A percentile compares a stretch with the other conserved stretches of the same genome.
phyloP scores from a whole-genome alignment of 257 asterid genomes.

The Solanum stenotomum region DNA sequence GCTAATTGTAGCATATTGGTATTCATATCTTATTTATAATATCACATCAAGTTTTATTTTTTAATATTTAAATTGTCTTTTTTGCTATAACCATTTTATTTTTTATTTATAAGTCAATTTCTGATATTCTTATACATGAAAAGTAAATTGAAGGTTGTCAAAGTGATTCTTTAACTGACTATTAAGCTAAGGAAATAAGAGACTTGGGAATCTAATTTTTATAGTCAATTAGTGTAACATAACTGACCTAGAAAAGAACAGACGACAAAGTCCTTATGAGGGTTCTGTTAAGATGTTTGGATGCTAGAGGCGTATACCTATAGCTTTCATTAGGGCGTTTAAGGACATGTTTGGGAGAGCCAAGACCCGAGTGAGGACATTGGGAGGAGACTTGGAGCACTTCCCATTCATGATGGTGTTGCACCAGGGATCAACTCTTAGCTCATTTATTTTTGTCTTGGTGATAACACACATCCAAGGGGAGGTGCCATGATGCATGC shows the following conservation, averaged over 20 bases:
- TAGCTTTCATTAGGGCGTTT: neutral
- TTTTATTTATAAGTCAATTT: neutral
- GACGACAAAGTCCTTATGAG: neutral
- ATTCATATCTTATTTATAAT: neutral
- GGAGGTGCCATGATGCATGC: neutral
- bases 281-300: neutral
- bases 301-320: neutral
- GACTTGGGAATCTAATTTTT: neutral
- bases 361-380: neutral
- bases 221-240: neutral
- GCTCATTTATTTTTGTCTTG: neutral
- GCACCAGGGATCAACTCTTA: neutral
- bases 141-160: neutral
- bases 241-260: neutral
- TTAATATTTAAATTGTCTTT: neutral
- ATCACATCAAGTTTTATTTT: neutral
- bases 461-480: neutral
- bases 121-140: neutral
- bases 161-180: neutral
- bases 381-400: neutral
- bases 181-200: neutral
- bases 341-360: neutral
- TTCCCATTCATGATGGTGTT: neutral
- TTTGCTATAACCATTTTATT: neutral
- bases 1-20: neutral